Percentiles rank a stretch among this genome's conserved stretches.
Evolutionary conservation across 2,329 filamentous ascomycete species (phyloP).

Genomic region (Dothistroma septosporum): DNA sequence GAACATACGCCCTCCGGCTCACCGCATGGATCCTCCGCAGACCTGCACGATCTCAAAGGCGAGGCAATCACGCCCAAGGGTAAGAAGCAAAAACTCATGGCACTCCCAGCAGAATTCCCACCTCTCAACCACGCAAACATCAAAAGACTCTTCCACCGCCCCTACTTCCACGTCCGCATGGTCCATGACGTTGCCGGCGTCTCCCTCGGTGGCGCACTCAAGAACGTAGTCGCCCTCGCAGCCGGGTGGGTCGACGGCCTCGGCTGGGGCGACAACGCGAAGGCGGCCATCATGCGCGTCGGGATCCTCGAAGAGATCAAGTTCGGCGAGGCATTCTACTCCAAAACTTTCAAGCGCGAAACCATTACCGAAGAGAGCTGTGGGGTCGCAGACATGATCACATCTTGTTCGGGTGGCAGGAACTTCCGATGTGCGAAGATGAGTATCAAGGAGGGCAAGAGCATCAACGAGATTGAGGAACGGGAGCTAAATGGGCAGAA

Average conservation of each 20-base stretch:
- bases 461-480: constrained; percentile 82
- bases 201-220: constrained; percentile 87
- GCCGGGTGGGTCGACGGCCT: constrained; percentile 93
- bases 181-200: constrained; percentile 95
- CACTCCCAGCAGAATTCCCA: constrained; percentile 77
- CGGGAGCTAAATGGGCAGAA: constrained; percentile 94
- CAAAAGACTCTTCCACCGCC: constrained; percentile 84
- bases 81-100: constrained; percentile 45
- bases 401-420: constrained; percentile 82
- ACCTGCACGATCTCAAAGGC: constrained; percentile 27
- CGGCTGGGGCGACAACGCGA: constrained; percentile 97
- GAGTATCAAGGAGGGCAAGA: constrained; percentile 71
- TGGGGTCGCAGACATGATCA: constrained; percentile 92
- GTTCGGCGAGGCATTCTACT: constrained; percentile 92
- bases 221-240: constrained; percentile 93
- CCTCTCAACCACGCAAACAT: constrained; percentile 80
- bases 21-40: constrained; percentile 43
- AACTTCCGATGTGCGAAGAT: constrained; percentile 94
- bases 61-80: constrained; percentile 47
- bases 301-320: constrained; percentile 94
- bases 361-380: constrained; percentile 98
- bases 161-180: constrained; percentile 95
- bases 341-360: constrained; percentile 68
- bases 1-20: constrained; percentile 42
- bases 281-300: constrained; percentile 96